Evolutionary conservation across 306 rosid genomes (phyloP), one percentile per base, ranked within the genome.

Genomic region (Mimosa pudica): DNA sequence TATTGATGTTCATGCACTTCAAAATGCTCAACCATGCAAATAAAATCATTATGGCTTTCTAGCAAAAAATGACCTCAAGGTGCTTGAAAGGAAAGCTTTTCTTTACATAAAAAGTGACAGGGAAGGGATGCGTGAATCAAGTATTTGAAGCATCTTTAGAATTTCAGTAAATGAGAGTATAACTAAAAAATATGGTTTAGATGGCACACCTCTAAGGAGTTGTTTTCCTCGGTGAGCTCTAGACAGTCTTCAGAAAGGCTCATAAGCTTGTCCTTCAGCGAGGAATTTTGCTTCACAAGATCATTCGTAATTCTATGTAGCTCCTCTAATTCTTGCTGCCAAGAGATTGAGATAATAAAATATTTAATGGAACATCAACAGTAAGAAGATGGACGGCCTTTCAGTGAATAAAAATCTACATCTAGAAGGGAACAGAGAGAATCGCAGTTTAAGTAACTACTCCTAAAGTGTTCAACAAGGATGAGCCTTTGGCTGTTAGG

Each of bases 151-250:
- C 47, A 73, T 74, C 42, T 73, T 18, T 57, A 60, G 46, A 77
- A 70, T 35, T 8, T 24, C 46, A 44, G 42, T 49, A 10, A 12
- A 66, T 9, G 51, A 63, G 54, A 17, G 47, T 58, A 30, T 42
- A 60, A 68, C 44, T 42, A 20, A 62, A 78, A 73, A 38, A 48
- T 71, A 63, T 73, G 75, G 60, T 57, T 70, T 52, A 64, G 71
- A 80, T 80, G 84, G 70, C 82, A n/a, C 5, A 88, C 92, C 87
- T 77, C 13, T 32, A 86, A 30, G 79, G 77, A 64, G 36, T 76
- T 17, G 49, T 83, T 86, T 70, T 85, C 87, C 3, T 79, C 17
- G 49, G 0, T 14, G 17, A 88, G 44, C 42, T 78, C 36, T 63
- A 2, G 61, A 83, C 75, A 86, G 35, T 86, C 57, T 66, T 73